Evolutionary conservation across 306 rosid species (phyloP).

Genomic region (Sesbania bispinosa): DNA sequence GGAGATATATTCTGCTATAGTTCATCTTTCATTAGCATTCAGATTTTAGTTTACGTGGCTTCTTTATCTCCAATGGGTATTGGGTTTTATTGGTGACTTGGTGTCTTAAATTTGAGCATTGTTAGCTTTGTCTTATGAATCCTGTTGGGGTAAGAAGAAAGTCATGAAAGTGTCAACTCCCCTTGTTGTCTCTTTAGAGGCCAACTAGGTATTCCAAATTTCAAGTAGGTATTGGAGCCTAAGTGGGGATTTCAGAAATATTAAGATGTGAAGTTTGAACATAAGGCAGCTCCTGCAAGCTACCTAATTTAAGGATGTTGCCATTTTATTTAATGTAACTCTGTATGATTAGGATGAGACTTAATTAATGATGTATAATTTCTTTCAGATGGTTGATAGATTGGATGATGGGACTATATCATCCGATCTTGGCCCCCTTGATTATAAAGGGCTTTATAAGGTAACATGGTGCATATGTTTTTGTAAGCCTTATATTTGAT

Average conservation of each 20-base stretch:
- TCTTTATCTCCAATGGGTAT: not conserved
- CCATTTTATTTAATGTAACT: not conserved
- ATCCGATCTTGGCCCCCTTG: constrained; percentile 70
- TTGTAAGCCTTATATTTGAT: not conserved
- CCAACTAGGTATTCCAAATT: constrained; percentile 8
- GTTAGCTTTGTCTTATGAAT: not conserved
- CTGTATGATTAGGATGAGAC: not conserved
- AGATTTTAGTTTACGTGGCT: constrained; percentile 9
- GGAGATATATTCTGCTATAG: not conserved
- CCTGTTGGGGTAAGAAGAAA: not conserved
- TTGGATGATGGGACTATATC: constrained; percentile 76
- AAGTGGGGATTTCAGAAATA: not conserved
- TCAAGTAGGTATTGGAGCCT: constrained; percentile 13
- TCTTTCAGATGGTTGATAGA: constrained; percentile 94
- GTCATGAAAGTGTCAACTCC: constrained; percentile 14
- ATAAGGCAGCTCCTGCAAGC: not conserved
- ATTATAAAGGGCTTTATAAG: constrained; percentile 93
- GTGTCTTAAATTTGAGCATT: constrained; percentile 15
- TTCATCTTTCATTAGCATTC: constrained; percentile 7
- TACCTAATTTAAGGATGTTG: not conserved
- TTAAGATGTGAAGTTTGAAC: constrained; percentile 16
- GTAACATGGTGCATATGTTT: constrained; percentile 35
- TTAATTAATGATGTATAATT: constrained; percentile 31
- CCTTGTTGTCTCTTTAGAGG: constrained; percentile 4
- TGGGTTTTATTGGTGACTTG: constrained; percentile 3